Conservation (phyloP, 2,329 filamentous ascomycete genomes). For the Verticillium tricorpus region DNA sequence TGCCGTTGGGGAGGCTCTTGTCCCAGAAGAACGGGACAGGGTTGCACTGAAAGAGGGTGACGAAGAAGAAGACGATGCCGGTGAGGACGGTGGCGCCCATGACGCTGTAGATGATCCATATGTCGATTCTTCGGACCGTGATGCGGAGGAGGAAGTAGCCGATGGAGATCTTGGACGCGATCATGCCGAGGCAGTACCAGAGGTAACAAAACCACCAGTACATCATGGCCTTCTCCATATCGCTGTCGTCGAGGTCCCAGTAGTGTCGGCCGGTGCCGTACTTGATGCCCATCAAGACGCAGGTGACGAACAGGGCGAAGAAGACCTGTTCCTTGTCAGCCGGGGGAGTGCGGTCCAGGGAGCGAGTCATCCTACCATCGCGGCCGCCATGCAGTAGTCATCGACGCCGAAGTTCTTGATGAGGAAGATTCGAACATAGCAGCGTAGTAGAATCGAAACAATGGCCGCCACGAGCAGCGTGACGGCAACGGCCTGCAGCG, state of each 20-base stretch:
- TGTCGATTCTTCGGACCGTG: constrained; percentile 12
- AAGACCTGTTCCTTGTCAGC: constrained; percentile 16
- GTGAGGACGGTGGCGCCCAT: constrained; percentile 21
- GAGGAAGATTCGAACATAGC: constrained; percentile 26
- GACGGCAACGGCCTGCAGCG: constrained; percentile 26
- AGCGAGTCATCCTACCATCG: constrained; percentile 21
- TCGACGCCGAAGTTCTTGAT: constrained; percentile 34
- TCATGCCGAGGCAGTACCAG: constrained; percentile 30
- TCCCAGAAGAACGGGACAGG: constrained; percentile 24
- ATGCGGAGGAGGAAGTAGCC: constrained; percentile 21
- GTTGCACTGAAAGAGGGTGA: constrained; percentile 23
- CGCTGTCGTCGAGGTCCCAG: constrained; percentile 19
- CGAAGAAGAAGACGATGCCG: constrained; percentile 24
- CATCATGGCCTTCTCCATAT: constrained; percentile 20
- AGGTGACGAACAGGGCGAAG: constrained; percentile 31
- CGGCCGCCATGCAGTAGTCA: constrained; percentile 32
- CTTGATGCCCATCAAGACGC: constrained; percentile 27
- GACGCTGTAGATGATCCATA: constrained; percentile 22
- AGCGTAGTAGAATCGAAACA: constrained; percentile 23
- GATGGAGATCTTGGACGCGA: constrained; percentile 23
- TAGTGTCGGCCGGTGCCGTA: constrained; percentile 36
- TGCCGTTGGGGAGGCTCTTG: constrained; percentile 11
- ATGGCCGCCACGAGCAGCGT: constrained; percentile 21
- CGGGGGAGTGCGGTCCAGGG: neutral
- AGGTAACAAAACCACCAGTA: constrained; percentile 34